These are phyloP conservation scores for Kwoniella shandongensis DNA, from an alignment of 768 basidiomycete genomes.

Conservation along the genomic window DNA sequence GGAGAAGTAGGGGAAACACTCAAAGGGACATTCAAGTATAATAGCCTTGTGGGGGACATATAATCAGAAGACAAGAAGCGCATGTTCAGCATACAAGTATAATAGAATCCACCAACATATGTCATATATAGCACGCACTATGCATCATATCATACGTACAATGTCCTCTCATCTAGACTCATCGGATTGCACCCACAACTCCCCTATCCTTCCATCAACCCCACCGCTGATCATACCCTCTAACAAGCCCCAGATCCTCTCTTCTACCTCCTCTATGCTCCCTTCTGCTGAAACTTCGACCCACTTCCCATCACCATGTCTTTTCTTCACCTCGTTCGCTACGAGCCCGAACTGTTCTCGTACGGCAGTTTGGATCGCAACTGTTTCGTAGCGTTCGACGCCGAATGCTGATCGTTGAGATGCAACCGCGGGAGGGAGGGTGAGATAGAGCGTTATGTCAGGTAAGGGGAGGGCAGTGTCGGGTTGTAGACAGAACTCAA, in stretches of 20 bases:
- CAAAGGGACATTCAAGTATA: too few species aligned
- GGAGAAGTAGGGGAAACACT: too few species aligned
- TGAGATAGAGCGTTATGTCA: conserved; percentile 83
- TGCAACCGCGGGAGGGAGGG: conserved; percentile 71
- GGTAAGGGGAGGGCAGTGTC: conserved; percentile 86
- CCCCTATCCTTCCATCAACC: neutral
- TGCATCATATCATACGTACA: too few species aligned
- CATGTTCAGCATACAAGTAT: too few species aligned
- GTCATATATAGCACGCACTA: too few species aligned
- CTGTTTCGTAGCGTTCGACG: conserved; percentile 74
- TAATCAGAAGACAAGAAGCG: too few species aligned
- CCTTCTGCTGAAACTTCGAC: conserved; percentile 37
- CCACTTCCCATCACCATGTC: conserved; percentile 39
- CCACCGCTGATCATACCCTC: conserved; percentile 4
- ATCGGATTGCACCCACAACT: conserved; percentile 13
- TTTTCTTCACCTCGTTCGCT: conserved; percentile 27
- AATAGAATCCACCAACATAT: too few species aligned
- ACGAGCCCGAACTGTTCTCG: conserved; percentile 43
- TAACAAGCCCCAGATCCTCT: conserved; percentile 33
- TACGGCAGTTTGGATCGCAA: conserved; percentile 33
- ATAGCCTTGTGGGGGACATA: too few species aligned
- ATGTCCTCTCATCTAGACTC: neutral
- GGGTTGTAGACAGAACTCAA: conserved; percentile 80
- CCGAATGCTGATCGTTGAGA: conserved; percentile 75
- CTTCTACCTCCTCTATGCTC: conserved; percentile 41